These are phyloP conservation scores for Beta vulgaris DNA, from an alignment of 148 eudicot species.

Conservation along the genomic window DNA sequence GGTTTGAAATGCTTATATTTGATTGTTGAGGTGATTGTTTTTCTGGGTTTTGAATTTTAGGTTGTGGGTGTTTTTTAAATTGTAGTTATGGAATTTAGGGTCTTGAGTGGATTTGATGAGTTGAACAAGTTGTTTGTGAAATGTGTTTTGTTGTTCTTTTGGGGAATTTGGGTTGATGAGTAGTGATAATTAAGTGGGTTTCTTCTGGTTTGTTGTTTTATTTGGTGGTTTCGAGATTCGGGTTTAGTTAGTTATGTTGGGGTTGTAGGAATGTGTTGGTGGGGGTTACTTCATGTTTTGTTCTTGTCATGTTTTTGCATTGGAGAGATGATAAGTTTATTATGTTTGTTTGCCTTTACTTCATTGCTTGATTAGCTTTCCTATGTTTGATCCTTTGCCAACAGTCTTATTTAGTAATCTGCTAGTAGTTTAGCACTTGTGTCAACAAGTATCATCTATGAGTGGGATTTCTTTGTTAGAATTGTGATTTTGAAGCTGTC, in stretches of 20 bases:
- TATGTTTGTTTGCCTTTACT: neutral
- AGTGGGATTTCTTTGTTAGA: neutral
- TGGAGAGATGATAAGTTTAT: too few relatives aligned
- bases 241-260: constrained; percentile 1
- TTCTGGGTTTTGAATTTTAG: neutral
- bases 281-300: neutral
- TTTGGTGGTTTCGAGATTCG: neutral
- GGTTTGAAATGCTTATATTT: neutral
- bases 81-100: neutral
- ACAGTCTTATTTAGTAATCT: neutral
- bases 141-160: too few relatives aligned
- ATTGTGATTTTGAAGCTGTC: neutral
- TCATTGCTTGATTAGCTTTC: neutral
- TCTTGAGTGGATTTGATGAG: neutral
- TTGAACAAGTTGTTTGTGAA: neutral
- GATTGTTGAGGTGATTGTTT: neutral
- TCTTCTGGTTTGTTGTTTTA: too few relatives aligned
- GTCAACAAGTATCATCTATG: neutral
- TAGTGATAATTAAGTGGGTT: constrained; percentile 3
- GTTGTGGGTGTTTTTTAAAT: constrained; percentile 3
- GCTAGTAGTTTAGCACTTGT: neutral
- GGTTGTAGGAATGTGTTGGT: constrained; percentile 4
- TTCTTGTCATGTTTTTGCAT: too few relatives aligned
- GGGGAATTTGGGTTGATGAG: neutral
- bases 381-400: neutral